A percentile compares a stretch with the other conserved stretches of the same genome.
Conservation (phyloP, 2,329 filamentous ascomycete species). For the Xylariaceae sp. region DNA sequence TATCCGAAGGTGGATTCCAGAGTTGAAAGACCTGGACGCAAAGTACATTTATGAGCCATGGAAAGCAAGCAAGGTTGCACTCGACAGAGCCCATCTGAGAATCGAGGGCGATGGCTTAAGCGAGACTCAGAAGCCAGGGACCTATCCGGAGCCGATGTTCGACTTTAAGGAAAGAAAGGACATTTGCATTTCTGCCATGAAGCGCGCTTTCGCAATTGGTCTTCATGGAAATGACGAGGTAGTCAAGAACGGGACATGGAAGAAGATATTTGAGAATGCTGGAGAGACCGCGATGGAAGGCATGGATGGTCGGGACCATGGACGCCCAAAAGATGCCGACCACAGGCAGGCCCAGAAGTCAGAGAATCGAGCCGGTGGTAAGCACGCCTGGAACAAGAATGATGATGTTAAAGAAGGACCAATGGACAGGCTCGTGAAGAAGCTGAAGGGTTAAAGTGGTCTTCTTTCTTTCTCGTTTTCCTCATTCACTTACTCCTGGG, state of each 20-base stretch:
- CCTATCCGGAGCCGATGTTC: conserved; percentile 73
- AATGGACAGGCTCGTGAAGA: conserved; percentile 33
- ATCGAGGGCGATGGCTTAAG: conserved; percentile 47
- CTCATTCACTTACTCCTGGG: not conserved
- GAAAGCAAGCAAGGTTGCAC: conserved; percentile 63
- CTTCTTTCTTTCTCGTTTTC: not conserved
- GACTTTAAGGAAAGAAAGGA: conserved; percentile 61
- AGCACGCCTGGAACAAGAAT: conserved; percentile 21
- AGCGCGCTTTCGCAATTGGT: conserved; percentile 61
- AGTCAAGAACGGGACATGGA: conserved; percentile 57
- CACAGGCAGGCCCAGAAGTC: conserved; percentile 10
- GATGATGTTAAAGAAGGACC: conserved; percentile 25
- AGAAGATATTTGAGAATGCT: conserved; percentile 39
- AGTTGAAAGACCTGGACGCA: conserved; percentile 54
- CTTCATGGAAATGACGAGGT: conserved; percentile 58
- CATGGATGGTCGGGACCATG: conserved; percentile 30
- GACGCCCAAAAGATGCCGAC: conserved; percentile 18
- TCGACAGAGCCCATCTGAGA: conserved; percentile 60
- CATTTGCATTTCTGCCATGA: conserved; percentile 62
- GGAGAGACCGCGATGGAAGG: conserved; percentile 40
- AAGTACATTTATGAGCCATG: conserved; percentile 78
- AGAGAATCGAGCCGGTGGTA: conserved; percentile 9
- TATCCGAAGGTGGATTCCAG: conserved; percentile 61
- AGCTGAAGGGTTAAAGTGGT: conserved; percentile 20
- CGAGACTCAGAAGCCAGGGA: conserved; percentile 37